These are phyloP conservation scores for Pyricularia sp. DNA, from an alignment of 2,329 filamentous ascomycete species.

Conservation along the genomic window DNA sequence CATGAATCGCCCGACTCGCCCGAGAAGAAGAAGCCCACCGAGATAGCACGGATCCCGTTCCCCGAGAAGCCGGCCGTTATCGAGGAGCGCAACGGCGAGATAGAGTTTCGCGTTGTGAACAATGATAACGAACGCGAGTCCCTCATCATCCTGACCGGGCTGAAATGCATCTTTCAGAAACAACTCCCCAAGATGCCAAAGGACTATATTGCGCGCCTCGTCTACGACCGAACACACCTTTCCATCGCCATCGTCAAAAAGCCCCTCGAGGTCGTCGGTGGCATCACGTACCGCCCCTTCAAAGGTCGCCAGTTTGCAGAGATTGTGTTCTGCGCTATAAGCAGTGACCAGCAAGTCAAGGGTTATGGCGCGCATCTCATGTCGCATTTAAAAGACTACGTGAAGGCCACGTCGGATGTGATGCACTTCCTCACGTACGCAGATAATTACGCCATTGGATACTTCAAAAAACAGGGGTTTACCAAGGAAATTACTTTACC, in stretches of 20 bases:
- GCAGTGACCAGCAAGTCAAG: slow-evolving; percentile 66
- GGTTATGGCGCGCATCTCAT: slow-evolving; percentile 67
- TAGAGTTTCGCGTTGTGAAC: slow-evolving; percentile 66
- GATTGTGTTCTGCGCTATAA: slow-evolving; percentile 68
- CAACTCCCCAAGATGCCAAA: slow-evolving; percentile 71
- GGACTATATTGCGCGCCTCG: slow-evolving; percentile 63
- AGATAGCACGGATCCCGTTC: slow-evolving; percentile 51
- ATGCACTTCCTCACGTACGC: slow-evolving; percentile 72
- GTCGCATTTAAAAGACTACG: slow-evolving; percentile 65
- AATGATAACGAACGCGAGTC: slow-evolving; percentile 57
- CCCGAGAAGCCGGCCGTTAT: slow-evolving; percentile 76
- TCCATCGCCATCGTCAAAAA: slow-evolving; percentile 67
- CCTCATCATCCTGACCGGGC: slow-evolving; percentile 58
- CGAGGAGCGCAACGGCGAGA: slow-evolving; percentile 59
- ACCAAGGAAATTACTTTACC: slow-evolving; percentile 67
- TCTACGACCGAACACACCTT: slow-evolving; percentile 62
- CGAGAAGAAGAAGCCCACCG: slow-evolving; percentile 41
- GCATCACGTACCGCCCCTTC: slow-evolving; percentile 64
- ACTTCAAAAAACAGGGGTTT: slow-evolving; percentile 71
- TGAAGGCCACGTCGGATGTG: slow-evolving; percentile 61
- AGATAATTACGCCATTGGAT: slow-evolving; percentile 68
- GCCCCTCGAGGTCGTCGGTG: slow-evolving; percentile 53
- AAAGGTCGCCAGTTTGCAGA: slow-evolving; percentile 59
- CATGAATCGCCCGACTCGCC: slow-evolving; percentile 28
- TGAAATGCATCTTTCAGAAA: slow-evolving; percentile 71